A percentile compares a stretch with the other conserved stretches of the same genome.
Evolutionary conservation across 2,329 filamentous ascomycete species (phyloP).

Genomic region (Fusarium sp.): DNA sequence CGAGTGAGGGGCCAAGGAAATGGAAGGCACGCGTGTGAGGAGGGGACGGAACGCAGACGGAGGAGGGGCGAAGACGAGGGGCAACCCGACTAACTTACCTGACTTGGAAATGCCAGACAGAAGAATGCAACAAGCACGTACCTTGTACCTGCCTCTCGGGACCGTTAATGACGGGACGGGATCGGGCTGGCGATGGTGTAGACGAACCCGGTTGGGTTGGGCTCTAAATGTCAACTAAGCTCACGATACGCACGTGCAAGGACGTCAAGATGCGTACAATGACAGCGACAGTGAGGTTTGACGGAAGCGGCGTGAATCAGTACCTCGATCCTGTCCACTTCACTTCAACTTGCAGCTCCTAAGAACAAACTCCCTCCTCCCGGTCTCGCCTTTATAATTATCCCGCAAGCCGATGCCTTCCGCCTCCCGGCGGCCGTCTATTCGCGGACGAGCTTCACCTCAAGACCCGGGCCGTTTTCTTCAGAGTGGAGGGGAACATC

Average conservation of each 20-base stretch:
- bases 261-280: background rate
- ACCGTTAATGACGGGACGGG: conserved; percentile 18
- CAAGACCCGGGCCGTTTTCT: conserved; percentile 34
- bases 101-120: background rate
- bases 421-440: conserved; percentile 16
- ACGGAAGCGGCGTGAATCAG: background rate
- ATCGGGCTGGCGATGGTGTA: conserved; percentile 1
- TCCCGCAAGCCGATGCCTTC: conserved; percentile 33
- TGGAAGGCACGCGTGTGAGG: background rate
- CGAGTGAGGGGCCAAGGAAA: conserved; percentile 27
- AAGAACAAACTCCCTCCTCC: conserved; percentile 1
- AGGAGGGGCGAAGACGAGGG: conserved; percentile 2
- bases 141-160: conserved; percentile 15
- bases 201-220: background rate
- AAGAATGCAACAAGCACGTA: conserved; percentile 22
- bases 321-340: background rate
- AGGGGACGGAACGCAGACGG: background rate
- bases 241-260: conserved; percentile 14
- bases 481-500: conserved; percentile 21
- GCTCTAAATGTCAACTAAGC: conserved; percentile 8
- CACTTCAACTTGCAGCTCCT: background rate
- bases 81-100: conserved; percentile 5
- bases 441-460: conserved; percentile 15
- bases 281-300: background rate
- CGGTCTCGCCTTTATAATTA: conserved; percentile 16